These are phyloP conservation scores for Carex littledalei DNA, from an alignment of 176 grass and related monocot genomes.

Conservation along the genomic window DNA sequence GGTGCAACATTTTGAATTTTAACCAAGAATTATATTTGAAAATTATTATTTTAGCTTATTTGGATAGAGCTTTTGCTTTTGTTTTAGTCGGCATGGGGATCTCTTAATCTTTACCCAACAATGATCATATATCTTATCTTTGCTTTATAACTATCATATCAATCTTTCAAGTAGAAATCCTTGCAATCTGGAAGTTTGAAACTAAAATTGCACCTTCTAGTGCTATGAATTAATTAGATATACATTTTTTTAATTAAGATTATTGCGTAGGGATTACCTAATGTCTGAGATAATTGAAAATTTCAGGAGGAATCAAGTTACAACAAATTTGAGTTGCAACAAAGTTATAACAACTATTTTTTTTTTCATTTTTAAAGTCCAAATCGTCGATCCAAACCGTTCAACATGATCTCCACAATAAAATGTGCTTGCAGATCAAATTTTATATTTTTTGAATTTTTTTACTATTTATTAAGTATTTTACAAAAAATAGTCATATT, in stretches of 20 bases:
- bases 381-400: too few relatives aligned
- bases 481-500: too few relatives aligned
- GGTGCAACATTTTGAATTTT: constrained; percentile 8
- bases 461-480: too few relatives aligned
- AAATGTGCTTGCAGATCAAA: too few relatives aligned
- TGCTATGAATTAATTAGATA: background rate
- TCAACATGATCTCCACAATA: too few relatives aligned
- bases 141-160: background rate
- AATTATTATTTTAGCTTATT: background rate
- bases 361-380: too few relatives aligned
- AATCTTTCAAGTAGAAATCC: background rate
- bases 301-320: too few relatives aligned
- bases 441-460: too few relatives aligned
- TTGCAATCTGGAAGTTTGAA: background rate
- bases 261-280: background rate
- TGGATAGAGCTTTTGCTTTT: background rate
- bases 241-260: background rate
- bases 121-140: background rate
- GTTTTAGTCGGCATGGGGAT: background rate
- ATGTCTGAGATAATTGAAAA: background rate
- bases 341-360: too few relatives aligned
- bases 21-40: background rate
- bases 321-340: too few relatives aligned
- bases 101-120: constrained; percentile 9
- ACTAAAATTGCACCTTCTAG: background rate